Percentiles rank a stretch among this genome's conserved stretches.
phyloP scores from a whole-genome alignment of 164 flowering plant genomes.

The Macadamia tetraphylla region DNA sequence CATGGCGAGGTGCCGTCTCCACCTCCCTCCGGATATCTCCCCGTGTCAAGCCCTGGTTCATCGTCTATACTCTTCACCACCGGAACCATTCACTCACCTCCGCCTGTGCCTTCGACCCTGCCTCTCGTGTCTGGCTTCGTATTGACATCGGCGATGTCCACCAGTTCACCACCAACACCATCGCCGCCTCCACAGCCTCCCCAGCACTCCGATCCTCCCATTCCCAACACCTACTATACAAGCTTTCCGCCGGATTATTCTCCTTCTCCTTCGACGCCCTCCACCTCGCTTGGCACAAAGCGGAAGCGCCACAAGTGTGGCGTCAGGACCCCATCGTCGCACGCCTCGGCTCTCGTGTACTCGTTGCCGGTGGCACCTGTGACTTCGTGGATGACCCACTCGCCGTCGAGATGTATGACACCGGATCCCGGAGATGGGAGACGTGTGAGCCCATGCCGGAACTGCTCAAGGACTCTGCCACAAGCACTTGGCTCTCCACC shows the following conservation, averaged over 20 bases:
- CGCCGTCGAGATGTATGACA: conserved; percentile 57
- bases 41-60: conserved; percentile 63
- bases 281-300: conserved; percentile 40
- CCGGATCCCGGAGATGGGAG: conserved; percentile 29
- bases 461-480: conserved; percentile 34
- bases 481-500: conserved; percentile 57
- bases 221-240: conserved; percentile 44
- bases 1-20: conserved; percentile 52
- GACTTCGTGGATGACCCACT: conserved; percentile 62
- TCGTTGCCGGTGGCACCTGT: conserved; percentile 68
- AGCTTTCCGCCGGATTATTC: conserved; percentile 36
- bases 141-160: conserved; percentile 21
- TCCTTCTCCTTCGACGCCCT: conserved; percentile 53
- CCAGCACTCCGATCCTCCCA: conserved; percentile 37
- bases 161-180: background rate
- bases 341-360: conserved; percentile 31
- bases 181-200: conserved; percentile 2
- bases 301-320: conserved; percentile 44
- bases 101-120: conserved; percentile 58
- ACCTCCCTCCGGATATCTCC: conserved; percentile 34
- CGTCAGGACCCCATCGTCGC: conserved; percentile 69
- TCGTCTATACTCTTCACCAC: conserved; percentile 39
- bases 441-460: conserved; percentile 53
- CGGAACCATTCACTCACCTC: conserved; percentile 21
- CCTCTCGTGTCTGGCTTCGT: conserved; percentile 41